Conservation (phyloP, 2,329 filamentous ascomycete genomes). For the Calycina herbarum region DNA sequence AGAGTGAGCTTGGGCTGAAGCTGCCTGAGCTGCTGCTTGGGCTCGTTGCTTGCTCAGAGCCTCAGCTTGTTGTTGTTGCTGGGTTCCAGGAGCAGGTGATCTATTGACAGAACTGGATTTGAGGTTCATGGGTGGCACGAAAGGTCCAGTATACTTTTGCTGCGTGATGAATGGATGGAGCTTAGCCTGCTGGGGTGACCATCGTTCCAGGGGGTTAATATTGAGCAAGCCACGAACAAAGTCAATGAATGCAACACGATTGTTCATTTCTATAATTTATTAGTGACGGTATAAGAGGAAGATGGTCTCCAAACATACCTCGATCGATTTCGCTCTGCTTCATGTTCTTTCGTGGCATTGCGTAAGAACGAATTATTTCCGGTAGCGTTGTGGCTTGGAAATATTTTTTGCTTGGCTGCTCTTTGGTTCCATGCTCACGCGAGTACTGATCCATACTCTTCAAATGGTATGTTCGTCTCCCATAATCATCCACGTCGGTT, state of each 20-base stretch:
- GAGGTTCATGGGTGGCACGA: slow-evolving; percentile 95
- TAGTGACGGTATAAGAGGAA: slow-evolving; percentile 13
- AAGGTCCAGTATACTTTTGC: slow-evolving; percentile 93
- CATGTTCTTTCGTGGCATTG: slow-evolving; percentile 99
- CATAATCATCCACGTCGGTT: slow-evolving; percentile 80
- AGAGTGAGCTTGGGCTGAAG: slow-evolving; percentile 55
- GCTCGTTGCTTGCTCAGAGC: slow-evolving; percentile 90
- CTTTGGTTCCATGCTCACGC: slow-evolving; percentile 90
- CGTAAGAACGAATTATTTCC: slow-evolving; percentile 96
- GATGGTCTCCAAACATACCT: slow-evolving; percentile 59
- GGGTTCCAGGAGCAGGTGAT: slow-evolving; percentile 87
- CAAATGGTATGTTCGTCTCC: slow-evolving; percentile 82
- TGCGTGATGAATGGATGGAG: slow-evolving; percentile 98
- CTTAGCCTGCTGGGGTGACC: slow-evolving; percentile 97
- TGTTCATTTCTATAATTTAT: slow-evolving; percentile 81
- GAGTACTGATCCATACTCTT: slow-evolving; percentile 99
- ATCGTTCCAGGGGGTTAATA: slow-evolving; percentile 93
- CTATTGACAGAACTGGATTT: slow-evolving; percentile 83
- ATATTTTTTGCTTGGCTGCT: slow-evolving; percentile 99
- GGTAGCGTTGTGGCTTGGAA: slow-evolving; percentile 92
- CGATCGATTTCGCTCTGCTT: slow-evolving; percentile 94
- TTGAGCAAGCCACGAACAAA: slow-evolving; percentile 92
- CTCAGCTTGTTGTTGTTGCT: slow-evolving; percentile 94
- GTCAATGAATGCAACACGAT: slow-evolving; percentile 95
- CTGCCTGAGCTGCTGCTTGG: slow-evolving; percentile 54